These are phyloP conservation scores for Fusarium zealandicum DNA, from an alignment of 2,329 filamentous ascomycete genomes.

Conservation along the genomic window DNA sequence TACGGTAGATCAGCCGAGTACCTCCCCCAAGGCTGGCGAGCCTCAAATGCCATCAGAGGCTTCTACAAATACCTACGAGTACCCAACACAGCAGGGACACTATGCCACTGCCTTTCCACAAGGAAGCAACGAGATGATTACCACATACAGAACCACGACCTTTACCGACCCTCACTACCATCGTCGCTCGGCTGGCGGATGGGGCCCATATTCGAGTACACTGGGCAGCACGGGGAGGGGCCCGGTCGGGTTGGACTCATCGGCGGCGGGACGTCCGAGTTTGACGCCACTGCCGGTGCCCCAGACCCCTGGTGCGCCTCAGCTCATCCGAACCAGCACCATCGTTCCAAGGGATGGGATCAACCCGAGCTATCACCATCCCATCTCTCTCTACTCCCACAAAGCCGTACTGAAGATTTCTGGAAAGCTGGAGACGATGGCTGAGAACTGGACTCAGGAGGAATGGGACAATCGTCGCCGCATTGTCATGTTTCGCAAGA, in stretches of 20 bases:
- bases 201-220: constrained; percentile 54
- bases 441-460: constrained; percentile 80
- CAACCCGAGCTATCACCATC: constrained; percentile 72
- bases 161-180: constrained; percentile 59
- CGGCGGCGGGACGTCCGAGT: constrained; percentile 54
- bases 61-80: constrained; percentile 56
- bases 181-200: constrained; percentile 48
- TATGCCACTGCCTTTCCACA: constrained; percentile 51
- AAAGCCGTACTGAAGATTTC: constrained; percentile 87
- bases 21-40: constrained; percentile 53
- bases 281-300: constrained; percentile 58
- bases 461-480: constrained; percentile 81
- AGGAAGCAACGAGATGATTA: constrained; percentile 60
- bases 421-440: constrained; percentile 86
- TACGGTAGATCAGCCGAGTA: constrained; percentile 49
- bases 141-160: constrained; percentile 60
- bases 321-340: constrained; percentile 65
- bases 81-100: constrained; percentile 53
- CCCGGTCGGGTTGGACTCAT: constrained; percentile 52
- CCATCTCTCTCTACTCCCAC: constrained; percentile 80
- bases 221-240: constrained; percentile 53
- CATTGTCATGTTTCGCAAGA: constrained; percentile 87
- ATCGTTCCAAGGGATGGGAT: constrained; percentile 50
- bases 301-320: constrained; percentile 51
- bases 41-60: constrained; percentile 48